Evolutionary conservation across 2,329 filamentous ascomycete genomes (phyloP), one percentile per base, ranked within the genome.

Genomic region (Colletotrichum orchidophilum): DNA sequence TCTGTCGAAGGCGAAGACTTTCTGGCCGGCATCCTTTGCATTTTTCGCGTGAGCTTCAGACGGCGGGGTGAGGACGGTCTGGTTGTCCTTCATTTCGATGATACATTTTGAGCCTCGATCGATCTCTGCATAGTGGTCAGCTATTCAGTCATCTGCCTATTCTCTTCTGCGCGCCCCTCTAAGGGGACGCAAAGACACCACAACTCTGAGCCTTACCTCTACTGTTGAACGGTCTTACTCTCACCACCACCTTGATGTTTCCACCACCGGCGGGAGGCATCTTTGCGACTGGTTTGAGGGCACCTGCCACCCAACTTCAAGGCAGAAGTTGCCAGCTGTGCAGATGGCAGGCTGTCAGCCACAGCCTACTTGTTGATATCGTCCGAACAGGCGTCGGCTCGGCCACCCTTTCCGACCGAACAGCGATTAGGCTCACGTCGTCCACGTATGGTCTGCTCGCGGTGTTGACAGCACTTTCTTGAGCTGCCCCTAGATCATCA

Each of bases 211-310:
- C 24, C 86, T 71, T 87, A 96, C 95, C 94, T 96, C 95, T 91
- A 79, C 91, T 91, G 83, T 99, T 99, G 86, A 99, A 99, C 61
- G 96, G 96, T 81, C 96, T 91, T 77, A 93, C 92, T 85, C 96
- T 91, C 87, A 99, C 96, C 87, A 99, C 96, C 86, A 99, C 96
- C 92, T 99, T 99, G 83, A 99, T 99, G 81, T 99, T 99, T 80
- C 96, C 95, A 84, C 93, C 95, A 79, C 94, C 94, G 74, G 74
- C 87, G 77, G 89, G 86, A 78, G 90, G 88, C 92, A 94, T 94
- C 79, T 65, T 74, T 65, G 46, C 53, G 66, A 72, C 5, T 61
- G 49, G 26, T 24, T 65, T 50, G 26, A 46, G 70, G 70, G 55
- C 60, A 69, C 69, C 65, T 63, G 69, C 69, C 69, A 58, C 69